These are phyloP conservation scores for Crotalaria pallida DNA, from an alignment of 306 rosid genomes.

Conservation along the genomic window DNA sequence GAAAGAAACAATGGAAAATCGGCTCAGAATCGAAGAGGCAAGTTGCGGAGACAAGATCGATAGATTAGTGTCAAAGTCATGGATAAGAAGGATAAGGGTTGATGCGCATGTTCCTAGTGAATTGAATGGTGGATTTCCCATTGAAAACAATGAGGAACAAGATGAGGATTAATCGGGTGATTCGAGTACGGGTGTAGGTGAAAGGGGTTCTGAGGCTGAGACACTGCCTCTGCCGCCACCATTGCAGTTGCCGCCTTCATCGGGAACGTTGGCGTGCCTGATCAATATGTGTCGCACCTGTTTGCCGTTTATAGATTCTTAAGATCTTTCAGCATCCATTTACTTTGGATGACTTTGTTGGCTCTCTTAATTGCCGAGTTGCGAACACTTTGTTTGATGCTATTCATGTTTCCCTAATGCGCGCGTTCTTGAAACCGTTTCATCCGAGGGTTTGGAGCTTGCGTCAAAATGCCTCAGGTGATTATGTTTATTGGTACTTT, in stretches of 20 bases:
- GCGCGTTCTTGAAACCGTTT: constrained; percentile 56
- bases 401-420: constrained; percentile 72
- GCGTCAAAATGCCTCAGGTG: constrained; percentile 83
- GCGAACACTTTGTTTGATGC: constrained; percentile 67
- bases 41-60: constrained; percentile 31
- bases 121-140: constrained; percentile 18
- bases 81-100: constrained; percentile 14
- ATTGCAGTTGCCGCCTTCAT: constrained; percentile 58
- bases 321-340: constrained; percentile 82
- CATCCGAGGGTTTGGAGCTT: constrained; percentile 60
- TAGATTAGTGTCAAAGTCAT: constrained; percentile 14
- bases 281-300: constrained; percentile 63
- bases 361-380: constrained; percentile 57
- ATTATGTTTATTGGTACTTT: neutral
- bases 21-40: constrained; percentile 42
- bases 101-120: constrained; percentile 32
- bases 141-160: constrained; percentile 26
- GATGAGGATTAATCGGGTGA: constrained; percentile 46
- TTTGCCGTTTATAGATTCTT: constrained; percentile 78
- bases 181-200: constrained; percentile 26
- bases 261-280: constrained; percentile 80
- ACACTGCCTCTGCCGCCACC: constrained; percentile 37
- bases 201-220: constrained; percentile 36
- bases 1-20: constrained; percentile 35
- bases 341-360: constrained; percentile 87